Evolutionary conservation across 1,139 yeast species (phyloP).

Genomic region (Candida labiduridarum): DNA sequence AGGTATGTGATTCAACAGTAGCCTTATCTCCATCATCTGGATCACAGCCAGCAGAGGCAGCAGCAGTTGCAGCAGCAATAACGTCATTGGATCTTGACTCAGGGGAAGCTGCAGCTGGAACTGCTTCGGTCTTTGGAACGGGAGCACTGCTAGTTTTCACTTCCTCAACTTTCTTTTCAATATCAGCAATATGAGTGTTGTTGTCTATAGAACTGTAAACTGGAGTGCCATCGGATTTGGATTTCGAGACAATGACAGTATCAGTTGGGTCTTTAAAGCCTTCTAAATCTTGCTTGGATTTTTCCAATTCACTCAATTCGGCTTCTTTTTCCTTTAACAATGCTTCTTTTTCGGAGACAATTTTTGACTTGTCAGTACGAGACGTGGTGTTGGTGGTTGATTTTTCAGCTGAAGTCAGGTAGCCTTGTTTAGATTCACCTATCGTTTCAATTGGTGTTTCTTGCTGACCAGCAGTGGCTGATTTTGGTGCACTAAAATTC

Average conservation of each 20-base stretch:
- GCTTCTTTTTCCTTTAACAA: slow-evolving; percentile 17
- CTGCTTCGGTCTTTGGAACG: slow-evolving; percentile 13
- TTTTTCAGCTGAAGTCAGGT: slow-evolving; percentile 21
- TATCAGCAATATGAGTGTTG: slow-evolving; percentile 27
- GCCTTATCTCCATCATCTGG: neutral
- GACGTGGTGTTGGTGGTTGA: slow-evolving; percentile 11
- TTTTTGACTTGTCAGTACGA: slow-evolving; percentile 12
- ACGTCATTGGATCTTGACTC: too few relatives aligned
- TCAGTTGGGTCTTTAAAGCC: slow-evolving; percentile 33
- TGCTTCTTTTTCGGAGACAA: slow-evolving; percentile 9
- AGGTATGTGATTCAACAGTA: neutral
- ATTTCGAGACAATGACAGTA: slow-evolving; percentile 26
- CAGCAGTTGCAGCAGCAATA: slow-evolving; percentile 2
- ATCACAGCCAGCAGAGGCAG: slow-evolving; percentile 6
- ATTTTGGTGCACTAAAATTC: slow-evolving; percentile 8
- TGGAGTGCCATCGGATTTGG: slow-evolving; percentile 21
- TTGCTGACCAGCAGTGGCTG: slow-evolving; percentile 5
- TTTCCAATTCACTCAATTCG: slow-evolving; percentile 10
- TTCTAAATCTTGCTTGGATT: slow-evolving; percentile 20
- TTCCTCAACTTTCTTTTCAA: slow-evolving; percentile 6
- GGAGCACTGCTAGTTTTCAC: slow-evolving; percentile 10
- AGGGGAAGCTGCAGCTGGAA: slow-evolving; percentile 14
- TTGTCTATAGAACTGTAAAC: slow-evolving; percentile 41
- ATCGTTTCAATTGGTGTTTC: slow-evolving; percentile 11
- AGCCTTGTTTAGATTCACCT: slow-evolving; percentile 11